Base-by-base conservation (phyloP, 306 rosid genomes). In the Herpetospermum pedunculosum region DNA sequence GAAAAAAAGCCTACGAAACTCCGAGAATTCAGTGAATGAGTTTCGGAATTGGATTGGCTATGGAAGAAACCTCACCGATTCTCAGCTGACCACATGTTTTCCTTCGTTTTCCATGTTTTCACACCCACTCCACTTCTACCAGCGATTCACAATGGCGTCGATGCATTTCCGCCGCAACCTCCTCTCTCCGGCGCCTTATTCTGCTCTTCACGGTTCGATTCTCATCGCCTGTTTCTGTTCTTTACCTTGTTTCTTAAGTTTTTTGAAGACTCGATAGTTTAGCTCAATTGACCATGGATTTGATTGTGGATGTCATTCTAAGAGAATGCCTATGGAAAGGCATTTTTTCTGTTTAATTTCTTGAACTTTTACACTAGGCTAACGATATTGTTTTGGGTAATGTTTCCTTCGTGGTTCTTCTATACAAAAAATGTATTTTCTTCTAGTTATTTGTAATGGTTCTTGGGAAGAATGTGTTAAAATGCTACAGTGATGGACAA, bases 81-180 rank as follows among this genome's bases (percentile, higher is more conserved):
- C 43, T 68, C 73, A 68, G 16, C 23, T 44, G 15, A 69, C 73
- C 73, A 26, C 55, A 69, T 69, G 54, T 69, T 68, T 43, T 44
- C 25, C 38, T 14, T 25, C 21, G 2, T 65, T 23, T 18, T 30
- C 40, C 46, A 62, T 64, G 12, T 13, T 44, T 25, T 68, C 5
- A 23, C 30, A 2, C 19, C 52, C 4, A 25, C 23, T 25, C 37
- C 2, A 8, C 23, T 62, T 62, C 70, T 18, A 8, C 6, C 28
- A 62, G 13, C 13, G 23, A 59, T 19, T 69, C 8, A 44, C 54
- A 69, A 69, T 69, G 38, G 40, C 54, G 55, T 43, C 55, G 8
- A 44, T 44, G 73, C 11, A 13, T 26, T 26, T 13, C 49, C 14
- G 40, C 73, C 73, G 53, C 8, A 43, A 5, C 25, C n/a, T 69